These are phyloP conservation scores for Monilinia laxa DNA, from an alignment of 2,329 filamentous ascomycete species.

Conservation along the genomic window DNA sequence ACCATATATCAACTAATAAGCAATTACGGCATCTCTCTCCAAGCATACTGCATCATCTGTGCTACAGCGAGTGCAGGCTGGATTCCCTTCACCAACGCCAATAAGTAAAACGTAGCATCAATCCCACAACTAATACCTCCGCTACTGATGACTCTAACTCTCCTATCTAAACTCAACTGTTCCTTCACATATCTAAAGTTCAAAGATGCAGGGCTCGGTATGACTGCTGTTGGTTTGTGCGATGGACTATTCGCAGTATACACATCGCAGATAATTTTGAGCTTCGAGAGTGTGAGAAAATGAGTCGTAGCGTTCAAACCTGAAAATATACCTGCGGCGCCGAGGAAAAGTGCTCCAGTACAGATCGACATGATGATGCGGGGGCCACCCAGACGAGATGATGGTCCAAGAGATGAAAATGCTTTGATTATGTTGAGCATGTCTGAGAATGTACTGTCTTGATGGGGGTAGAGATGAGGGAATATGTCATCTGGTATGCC, in stretches of 20 bases:
- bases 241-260: constrained; percentile 6
- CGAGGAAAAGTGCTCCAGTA: constrained; percentile 76
- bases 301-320: constrained; percentile 81
- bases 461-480: constrained; percentile 22
- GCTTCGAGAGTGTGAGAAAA: constrained; percentile 73
- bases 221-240: not conserved
- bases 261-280: constrained; percentile 62
- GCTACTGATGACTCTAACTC: constrained; percentile 68
- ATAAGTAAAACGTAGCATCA: constrained; percentile 60
- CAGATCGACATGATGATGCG: constrained; percentile 78
- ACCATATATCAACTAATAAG: not conserved
- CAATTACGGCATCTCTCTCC: constrained; percentile 21
- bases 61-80: constrained; percentile 3
- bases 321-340: constrained; percentile 71
- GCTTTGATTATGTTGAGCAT: constrained; percentile 71
- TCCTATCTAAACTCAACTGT: constrained; percentile 13
- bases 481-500: constrained; percentile 61
- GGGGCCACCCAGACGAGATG: constrained; percentile 63
- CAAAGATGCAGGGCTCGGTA: constrained; percentile 15
- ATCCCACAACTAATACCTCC: constrained; percentile 78
- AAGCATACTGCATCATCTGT: constrained; percentile 23
- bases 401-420: constrained; percentile 76
- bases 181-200: constrained; percentile 22
- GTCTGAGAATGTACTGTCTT: constrained; percentile 59
- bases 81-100: constrained; percentile 17